Percentiles rank a stretch among this genome's conserved stretches.
phyloP scores from a whole-genome alignment of 78 protist species.

The Bigelowiella natans region DNA sequence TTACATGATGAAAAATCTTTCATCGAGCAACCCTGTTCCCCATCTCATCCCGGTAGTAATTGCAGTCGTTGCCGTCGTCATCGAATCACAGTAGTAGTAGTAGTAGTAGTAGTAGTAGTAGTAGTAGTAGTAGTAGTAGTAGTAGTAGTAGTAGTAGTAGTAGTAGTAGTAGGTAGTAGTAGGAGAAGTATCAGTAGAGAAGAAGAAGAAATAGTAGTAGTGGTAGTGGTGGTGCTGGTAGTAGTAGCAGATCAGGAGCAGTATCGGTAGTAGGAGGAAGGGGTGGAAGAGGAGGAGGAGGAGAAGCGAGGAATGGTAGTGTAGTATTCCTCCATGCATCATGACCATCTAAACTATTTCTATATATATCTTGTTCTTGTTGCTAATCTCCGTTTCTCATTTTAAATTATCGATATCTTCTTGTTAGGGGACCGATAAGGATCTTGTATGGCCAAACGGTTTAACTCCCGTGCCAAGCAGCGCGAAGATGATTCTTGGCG shows the following conservation, averaged over 20 bases:
- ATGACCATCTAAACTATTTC: too few species aligned
- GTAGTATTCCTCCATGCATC: too few species aligned
- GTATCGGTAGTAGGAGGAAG: neutral
- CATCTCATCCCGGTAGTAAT: too few species aligned
- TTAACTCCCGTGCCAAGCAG: too few species aligned
- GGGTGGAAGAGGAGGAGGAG: neutral
- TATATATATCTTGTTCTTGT: too few species aligned
- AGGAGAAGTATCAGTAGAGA: too few species aligned
- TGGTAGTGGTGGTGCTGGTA: neutral
- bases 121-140: neutral
- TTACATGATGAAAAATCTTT: too few species aligned
- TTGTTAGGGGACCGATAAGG: too few species aligned
- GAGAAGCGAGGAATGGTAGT: neutral
- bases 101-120: neutral
- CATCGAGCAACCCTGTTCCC: too few species aligned
- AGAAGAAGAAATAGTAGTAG: neutral
- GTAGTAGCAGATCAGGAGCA: neutral
- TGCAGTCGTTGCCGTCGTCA: neutral
- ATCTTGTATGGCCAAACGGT: too few species aligned
- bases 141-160: neutral
- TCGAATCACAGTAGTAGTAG: neutral
- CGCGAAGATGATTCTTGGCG: neutral
- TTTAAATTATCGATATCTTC: too few species aligned
- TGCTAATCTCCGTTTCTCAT: too few species aligned
- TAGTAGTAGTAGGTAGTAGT: neutral